Base-by-base conservation (phyloP, 305 asterid species). In the Euphrasia arctica region DNA sequence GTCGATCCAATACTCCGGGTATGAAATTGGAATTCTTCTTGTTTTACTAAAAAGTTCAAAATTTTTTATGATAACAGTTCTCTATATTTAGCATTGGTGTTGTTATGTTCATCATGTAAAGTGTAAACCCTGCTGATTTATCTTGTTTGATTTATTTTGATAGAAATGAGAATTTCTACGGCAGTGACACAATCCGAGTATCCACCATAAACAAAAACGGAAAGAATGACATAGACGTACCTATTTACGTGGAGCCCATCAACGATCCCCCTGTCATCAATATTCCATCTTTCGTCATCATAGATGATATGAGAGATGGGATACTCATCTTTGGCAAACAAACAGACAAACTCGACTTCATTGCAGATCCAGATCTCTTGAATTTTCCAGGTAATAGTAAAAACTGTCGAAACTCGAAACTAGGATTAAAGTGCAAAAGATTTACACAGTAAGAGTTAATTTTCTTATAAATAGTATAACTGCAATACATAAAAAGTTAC, bases 241-340 rank as follows among this genome's bases (percentile, higher is more conserved):
- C 96, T 13, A 67, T 87, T 6, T 68, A 70, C 25, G 98, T 92
- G 72, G 91, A 90, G 54, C 95, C 98, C 13, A 75, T 90, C 59
- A 92, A 92, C 57, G 97, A 92, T 67, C 91, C 92, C 41, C 98
- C 98, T 4, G 64, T 85, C 39, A 80, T 92, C n/a, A 83, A 74
- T 27, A 64, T 74, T 13, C 98, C 98, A 13, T 54, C 95, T 9
- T 83, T 78, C 47, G 74, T 92, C 31, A 52, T 85, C 81, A 65
- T 92, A 27, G 77, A 84, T 36, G 75, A 75, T 36, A 68, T 58
- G 66, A 68, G 60, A 10, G 90, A 87, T 15, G 94, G 89, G 22
- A 75, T 60, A 54, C 81, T 66, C 59, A 79, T 90, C 50, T 92
- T 87, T 65, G 79, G 79, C 54, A 70, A 74, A 61, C 68, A 54